Conservation (phyloP, 306 rosid species). For the Rosa chinensis region DNA sequence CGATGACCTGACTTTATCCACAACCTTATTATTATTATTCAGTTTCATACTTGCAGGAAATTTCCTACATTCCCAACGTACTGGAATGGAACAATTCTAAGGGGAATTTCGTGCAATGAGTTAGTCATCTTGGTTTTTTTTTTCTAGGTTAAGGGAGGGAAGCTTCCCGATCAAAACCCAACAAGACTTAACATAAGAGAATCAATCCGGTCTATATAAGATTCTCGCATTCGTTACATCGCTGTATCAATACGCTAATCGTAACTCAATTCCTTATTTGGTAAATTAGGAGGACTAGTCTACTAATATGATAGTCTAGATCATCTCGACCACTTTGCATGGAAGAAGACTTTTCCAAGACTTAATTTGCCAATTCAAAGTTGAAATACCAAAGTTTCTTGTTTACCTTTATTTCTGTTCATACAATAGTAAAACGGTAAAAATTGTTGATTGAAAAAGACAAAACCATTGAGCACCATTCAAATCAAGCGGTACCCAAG, state of each 20-base stretch:
- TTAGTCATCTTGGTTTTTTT: neutral
- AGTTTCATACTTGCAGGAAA: neutral
- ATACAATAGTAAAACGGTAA: neutral
- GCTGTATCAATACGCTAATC: no score
- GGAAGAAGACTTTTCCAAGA: neutral
- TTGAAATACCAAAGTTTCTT: neutral
- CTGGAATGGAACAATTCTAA: neutral
- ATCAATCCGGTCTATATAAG: no score
- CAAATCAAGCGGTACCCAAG: neutral
- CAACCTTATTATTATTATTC: neutral
- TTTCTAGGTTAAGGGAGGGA: neutral
- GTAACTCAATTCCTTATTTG: no score
- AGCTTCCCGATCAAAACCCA: neutral
- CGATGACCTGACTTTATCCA: conserved; percentile 1
- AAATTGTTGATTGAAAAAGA: neutral
- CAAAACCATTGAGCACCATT: neutral
- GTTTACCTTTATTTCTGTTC: neutral
- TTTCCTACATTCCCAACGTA: neutral
- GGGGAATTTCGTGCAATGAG: neutral
- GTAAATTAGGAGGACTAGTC: no score
- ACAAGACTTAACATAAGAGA: no score
- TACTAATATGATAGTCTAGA: neutral
- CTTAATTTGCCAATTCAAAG: neutral
- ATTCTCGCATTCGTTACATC: no score
- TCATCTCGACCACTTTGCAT: neutral